Percentiles rank a stretch among this genome's conserved stretches.
Conservation (phyloP, 1,284 basidiomycete species). For the Papiliotrema flavescens region DNA sequence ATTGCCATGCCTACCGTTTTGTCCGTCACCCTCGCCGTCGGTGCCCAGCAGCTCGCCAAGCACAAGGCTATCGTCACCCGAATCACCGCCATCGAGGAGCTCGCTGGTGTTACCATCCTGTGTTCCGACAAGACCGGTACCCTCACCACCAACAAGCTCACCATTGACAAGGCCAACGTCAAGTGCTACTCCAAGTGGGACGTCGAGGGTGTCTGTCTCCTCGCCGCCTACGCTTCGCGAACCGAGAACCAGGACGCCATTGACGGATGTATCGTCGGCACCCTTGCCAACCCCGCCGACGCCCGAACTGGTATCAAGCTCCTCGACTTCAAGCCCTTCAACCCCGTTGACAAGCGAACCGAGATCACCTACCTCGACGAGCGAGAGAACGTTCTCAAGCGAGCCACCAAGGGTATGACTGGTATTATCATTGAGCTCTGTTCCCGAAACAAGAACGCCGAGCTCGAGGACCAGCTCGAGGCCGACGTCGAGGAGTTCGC, state of each 20-base stretch:
- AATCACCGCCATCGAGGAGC: slow-evolving; percentile 96
- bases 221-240: slow-evolving; percentile 92
- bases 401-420: slow-evolving; percentile 99
- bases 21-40: slow-evolving; percentile 94
- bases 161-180: slow-evolving; percentile 90
- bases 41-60: slow-evolving; percentile 95
- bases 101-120: slow-evolving; percentile 93
- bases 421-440: slow-evolving; percentile 94
- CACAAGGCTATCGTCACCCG: slow-evolving; percentile 98
- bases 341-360: slow-evolving; percentile 98
- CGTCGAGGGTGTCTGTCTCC: slow-evolving; percentile 83
- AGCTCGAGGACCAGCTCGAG: slow-evolving; percentile 85
- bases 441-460: slow-evolving; percentile 92
- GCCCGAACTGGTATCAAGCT: slow-evolving; percentile 92
- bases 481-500: slow-evolving; percentile 95
- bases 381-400: slow-evolving; percentile 80
- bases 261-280: slow-evolving; percentile 78
- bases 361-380: slow-evolving; percentile 97
- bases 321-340: slow-evolving; percentile 98
- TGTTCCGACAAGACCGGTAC: slow-evolving; percentile 98
- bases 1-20: slow-evolving; percentile 98
- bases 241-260: slow-evolving; percentile 99
- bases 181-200: slow-evolving; percentile 86
- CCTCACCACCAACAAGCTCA: slow-evolving; percentile 97
- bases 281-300: slow-evolving; percentile 66